Evolutionary conservation across 2,329 filamentous ascomycete species (phyloP).

Genomic region (Fusarium mundagurra): DNA sequence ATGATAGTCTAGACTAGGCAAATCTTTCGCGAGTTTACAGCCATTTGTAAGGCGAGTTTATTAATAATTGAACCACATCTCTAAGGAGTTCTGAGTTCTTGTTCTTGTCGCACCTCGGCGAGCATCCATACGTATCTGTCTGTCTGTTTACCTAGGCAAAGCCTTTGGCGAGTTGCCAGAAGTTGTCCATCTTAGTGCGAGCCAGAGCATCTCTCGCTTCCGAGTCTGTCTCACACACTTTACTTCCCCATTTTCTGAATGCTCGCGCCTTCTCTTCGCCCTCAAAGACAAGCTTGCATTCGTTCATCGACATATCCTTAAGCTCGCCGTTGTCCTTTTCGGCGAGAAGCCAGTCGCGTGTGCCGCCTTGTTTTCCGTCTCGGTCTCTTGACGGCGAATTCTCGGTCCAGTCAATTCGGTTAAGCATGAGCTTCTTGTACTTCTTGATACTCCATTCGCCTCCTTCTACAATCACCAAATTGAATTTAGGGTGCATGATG

Average conservation of each 20-base stretch:
- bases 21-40: not conserved
- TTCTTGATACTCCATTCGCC: conserved; percentile 83
- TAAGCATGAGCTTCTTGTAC: conserved; percentile 93
- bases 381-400: conserved; percentile 76
- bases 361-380: conserved; percentile 68
- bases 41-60: not conserved
- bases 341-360: conserved; percentile 80
- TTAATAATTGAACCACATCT: not conserved
- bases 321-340: conserved; percentile 81
- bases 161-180: conserved; percentile 90
- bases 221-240: conserved; percentile 91
- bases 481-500: conserved; percentile 89
- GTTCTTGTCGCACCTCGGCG: not conserved
- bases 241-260: conserved; percentile 89
- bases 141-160: conserved; percentile 28
- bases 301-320: conserved; percentile 84
- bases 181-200: conserved; percentile 90
- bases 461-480: conserved; percentile 90
- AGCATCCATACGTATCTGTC: not conserved
- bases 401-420: conserved; percentile 95
- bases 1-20: not conserved
- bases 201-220: conserved; percentile 84
- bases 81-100: not conserved
- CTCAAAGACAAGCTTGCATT: conserved; percentile 87
- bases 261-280: conserved; percentile 82